Base-by-base conservation (phyloP, 768 basidiomycete species). In the Suillus sp. region DNA sequence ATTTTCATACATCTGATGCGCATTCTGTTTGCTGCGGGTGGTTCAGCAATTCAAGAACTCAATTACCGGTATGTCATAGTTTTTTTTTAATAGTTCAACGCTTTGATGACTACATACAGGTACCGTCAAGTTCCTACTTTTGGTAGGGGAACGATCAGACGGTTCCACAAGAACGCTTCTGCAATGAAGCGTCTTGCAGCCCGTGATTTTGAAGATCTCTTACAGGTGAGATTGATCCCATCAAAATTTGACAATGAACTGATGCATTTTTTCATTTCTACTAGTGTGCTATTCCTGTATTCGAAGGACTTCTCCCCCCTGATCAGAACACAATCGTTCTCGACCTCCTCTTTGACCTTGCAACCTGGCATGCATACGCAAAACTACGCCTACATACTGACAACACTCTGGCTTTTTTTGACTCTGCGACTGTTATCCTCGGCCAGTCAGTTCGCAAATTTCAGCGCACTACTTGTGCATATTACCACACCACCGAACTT, bases 121-220 rank as follows among this genome's bases (percentile, higher is more conserved):
- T 80, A 72, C 58, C 69, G 72, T 1, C 2, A 62, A 25, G 62
- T 79, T 0, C 65, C 77, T 0, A 65, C 75, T 0, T 80, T 80
- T 69, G 78, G 79, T 0, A 56, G 65, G 1, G 66, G 65, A 4
- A 76, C 74, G 0, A 79, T 81, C 10, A 64, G 71, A 0, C 53
- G 57, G 10, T 80, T 80, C 56, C 27, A 54, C 11, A 65, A 68
- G 22, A 78, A 81, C 67, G 74, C 70, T 0, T 74, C 77, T 1
- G 71, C 69, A 4, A 71, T 82, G 70, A 77, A 75, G 34, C 64
- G 69, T 27, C 61, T 78, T 1, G 77, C 75, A 3, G 80, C 76
- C 0, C 65, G 71, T 10, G 78, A 82, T 45, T 81, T 72, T 55
- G 75, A 81, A 37, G 79, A 81, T 54, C 62, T 80, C 1, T 60